phyloP scores from a whole-genome alignment of 805 yeast genomes.

The Saturnispora bothae region DNA sequence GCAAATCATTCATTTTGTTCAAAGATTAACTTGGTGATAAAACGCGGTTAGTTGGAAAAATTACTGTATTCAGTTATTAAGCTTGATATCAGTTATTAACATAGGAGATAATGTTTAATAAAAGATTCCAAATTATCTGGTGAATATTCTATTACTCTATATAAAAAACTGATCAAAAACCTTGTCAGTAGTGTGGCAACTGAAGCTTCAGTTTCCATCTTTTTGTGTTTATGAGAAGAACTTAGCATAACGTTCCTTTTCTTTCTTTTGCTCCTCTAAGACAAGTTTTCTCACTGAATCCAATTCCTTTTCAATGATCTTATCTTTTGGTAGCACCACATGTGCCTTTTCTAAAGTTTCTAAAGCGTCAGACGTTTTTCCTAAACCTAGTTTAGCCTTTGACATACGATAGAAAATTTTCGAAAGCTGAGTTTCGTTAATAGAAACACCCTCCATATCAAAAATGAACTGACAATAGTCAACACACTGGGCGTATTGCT shows the following conservation, averaged over 20 bases:
- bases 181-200: no score
- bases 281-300: slow-evolving; percentile 30
- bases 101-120: no score
- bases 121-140: no score
- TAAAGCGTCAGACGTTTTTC: slow-evolving; percentile 40
- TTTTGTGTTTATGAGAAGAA: slow-evolving; percentile 38
- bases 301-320: slow-evolving; percentile 35
- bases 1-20: no score
- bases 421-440: slow-evolving; percentile 19
- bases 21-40: no score
- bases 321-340: slow-evolving; percentile 36
- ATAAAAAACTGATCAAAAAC: no score
- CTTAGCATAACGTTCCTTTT: slow-evolving; percentile 48
- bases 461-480: slow-evolving; percentile 47
- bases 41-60: no score
- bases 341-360: slow-evolving; percentile 36
- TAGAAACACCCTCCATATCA: slow-evolving; percentile 32
- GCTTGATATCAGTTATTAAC: no score
- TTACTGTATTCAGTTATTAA: no score
- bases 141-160: no score
- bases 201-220: no score
- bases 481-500: slow-evolving; percentile 38
- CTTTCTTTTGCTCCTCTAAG: slow-evolving; percentile 35
- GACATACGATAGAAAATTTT: slow-evolving; percentile 24
- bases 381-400: slow-evolving; percentile 28